These are phyloP conservation scores for Fusarium drepaniforme DNA, from an alignment of 2,329 filamentous ascomycete genomes.

Conservation along the genomic window DNA sequence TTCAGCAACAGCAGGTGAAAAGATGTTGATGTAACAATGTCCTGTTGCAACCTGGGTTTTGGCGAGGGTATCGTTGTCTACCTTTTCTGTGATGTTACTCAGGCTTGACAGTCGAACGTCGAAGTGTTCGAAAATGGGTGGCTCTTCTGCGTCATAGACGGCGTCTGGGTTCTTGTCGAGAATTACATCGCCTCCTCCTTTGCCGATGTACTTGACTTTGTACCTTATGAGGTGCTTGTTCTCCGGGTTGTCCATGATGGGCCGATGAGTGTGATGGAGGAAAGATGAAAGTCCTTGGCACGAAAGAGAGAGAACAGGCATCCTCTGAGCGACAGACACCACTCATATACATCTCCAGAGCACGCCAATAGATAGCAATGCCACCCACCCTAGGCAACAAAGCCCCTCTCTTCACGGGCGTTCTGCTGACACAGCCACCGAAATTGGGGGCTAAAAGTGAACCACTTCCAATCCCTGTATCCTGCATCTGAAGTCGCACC, in stretches of 20 bases:
- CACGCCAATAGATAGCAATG: not conserved
- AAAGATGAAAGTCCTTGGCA: not conserved
- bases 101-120: not conserved
- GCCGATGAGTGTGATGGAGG: not conserved
- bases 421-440: not conserved
- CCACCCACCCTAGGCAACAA: not conserved
- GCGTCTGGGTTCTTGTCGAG: not conserved
- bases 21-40: not conserved
- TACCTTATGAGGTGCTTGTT: not conserved
- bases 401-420: not conserved
- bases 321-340: not conserved
- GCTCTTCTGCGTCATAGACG: not conserved
- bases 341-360: not conserved
- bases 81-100: not conserved
- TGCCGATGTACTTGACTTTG: not conserved
- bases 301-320: not conserved
- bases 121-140: not conserved
- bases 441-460: not conserved
- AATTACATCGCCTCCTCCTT: not conserved
- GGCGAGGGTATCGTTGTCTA: not conserved
- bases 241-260: not conserved
- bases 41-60: not conserved
- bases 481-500: not conserved
- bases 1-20: not conserved
- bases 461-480: not conserved